phyloP scores from a whole-genome alignment of 2,329 filamentous ascomycete genomes.

The Clarireedia homoeocarpa region DNA sequence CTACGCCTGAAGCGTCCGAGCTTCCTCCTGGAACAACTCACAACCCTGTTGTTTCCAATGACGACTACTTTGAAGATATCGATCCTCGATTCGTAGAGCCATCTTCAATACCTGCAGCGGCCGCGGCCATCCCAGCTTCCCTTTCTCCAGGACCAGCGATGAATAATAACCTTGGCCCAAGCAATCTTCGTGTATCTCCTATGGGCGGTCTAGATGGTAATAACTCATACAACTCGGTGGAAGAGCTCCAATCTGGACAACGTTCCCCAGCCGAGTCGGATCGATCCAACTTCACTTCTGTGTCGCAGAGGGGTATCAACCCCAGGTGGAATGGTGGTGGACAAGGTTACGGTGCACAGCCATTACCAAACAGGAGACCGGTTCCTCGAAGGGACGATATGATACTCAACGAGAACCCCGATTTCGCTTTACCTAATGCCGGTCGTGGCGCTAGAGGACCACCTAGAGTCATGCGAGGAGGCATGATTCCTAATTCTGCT shows the following conservation, averaged over 20 bases:
- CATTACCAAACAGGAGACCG: slow-evolving; percentile 24
- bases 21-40: slow-evolving; percentile 30
- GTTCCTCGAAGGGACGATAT: slow-evolving; percentile 56
- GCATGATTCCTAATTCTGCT: slow-evolving; percentile 45
- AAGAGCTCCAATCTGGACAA: slow-evolving; percentile 53
- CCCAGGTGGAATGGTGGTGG: slow-evolving; percentile 62
- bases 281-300: slow-evolving; percentile 78
- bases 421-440: slow-evolving; percentile 63
- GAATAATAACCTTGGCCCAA: slow-evolving; percentile 12
- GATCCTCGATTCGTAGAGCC: slow-evolving; percentile 72
- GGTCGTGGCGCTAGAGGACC: slow-evolving; percentile 19
- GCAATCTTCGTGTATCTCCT: slow-evolving; percentile 24
- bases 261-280: slow-evolving; percentile 74
- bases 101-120: slow-evolving; percentile 11
- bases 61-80: slow-evolving; percentile 83
- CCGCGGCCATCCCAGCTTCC: slow-evolving; percentile 27
- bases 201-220: slow-evolving; percentile 25
- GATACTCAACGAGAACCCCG: slow-evolving; percentile 71
- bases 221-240: slow-evolving; percentile 50
- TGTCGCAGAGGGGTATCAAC: slow-evolving; percentile 82
- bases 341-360: slow-evolving; percentile 29
- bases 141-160: slow-evolving; percentile 22
- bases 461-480: slow-evolving; percentile 14
- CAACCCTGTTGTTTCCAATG: slow-evolving; percentile 21
- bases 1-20: slow-evolving; percentile 30